Conservation (phyloP, 2,329 filamentous ascomycete species). For the Didymella exigua region DNA sequence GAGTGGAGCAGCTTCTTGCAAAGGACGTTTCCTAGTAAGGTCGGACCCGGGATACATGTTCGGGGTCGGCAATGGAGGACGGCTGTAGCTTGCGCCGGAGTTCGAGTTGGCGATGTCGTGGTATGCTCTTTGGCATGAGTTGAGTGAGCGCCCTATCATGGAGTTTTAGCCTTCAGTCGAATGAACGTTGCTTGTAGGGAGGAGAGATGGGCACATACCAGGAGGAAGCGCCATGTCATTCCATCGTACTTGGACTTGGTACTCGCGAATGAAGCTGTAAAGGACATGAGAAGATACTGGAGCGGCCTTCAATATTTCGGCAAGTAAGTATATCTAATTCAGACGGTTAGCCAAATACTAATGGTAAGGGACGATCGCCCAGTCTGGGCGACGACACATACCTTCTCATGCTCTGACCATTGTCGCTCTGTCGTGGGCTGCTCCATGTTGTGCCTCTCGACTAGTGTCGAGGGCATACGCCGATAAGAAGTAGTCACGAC, state of each 20-base stretch:
- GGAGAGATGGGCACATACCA: constrained; percentile 47
- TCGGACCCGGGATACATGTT: constrained; percentile 43
- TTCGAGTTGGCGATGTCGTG: constrained; percentile 36
- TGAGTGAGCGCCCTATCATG: constrained; percentile 44
- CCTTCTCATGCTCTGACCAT: constrained; percentile 56
- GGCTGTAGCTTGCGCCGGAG: constrained; percentile 36
- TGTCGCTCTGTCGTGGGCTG: constrained; percentile 50
- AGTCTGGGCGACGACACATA: constrained; percentile 28
- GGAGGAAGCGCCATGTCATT: constrained; percentile 56
- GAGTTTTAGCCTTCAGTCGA: constrained; percentile 15
- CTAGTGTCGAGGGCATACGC: constrained; percentile 31
- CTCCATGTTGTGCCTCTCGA: constrained; percentile 42
- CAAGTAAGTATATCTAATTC: constrained; percentile 51
- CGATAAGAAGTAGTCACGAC: constrained; percentile 41
- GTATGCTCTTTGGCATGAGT: constrained; percentile 46
- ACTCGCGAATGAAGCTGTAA: constrained; percentile 52
- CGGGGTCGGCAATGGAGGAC: constrained; percentile 37
- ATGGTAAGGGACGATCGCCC: constrained; percentile 8
- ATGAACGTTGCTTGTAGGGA: neutral
- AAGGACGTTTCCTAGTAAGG: constrained; percentile 44
- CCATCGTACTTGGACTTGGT: constrained; percentile 55
- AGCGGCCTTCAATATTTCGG: constrained; percentile 59
- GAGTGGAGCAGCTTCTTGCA: constrained; percentile 41
- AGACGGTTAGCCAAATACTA: constrained; percentile 3
- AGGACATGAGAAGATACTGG: constrained; percentile 52